phyloP scores from a whole-genome alignment of 2,329 filamentous ascomycete genomes.

The Fusarium multiceps region DNA sequence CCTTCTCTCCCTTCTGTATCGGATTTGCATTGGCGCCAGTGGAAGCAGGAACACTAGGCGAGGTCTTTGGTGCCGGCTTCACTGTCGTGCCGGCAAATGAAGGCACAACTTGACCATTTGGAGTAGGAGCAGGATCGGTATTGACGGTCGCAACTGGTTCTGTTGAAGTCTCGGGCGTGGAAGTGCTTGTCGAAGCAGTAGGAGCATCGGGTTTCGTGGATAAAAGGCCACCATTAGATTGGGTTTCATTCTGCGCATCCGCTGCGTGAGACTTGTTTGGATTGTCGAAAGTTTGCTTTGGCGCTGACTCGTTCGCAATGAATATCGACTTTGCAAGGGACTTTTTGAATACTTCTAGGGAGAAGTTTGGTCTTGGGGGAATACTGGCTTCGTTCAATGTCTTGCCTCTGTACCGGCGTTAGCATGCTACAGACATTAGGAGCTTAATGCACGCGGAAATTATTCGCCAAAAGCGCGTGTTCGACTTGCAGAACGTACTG shows the following conservation, averaged over 20 bases:
- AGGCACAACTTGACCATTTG: background rate
- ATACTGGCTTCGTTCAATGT: conserved; percentile 65
- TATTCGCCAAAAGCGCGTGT: conserved; percentile 29
- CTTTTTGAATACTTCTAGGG: conserved; percentile 57
- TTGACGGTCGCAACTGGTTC: conserved; percentile 16
- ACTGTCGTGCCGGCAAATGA: conserved; percentile 11
- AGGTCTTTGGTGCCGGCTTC: conserved; percentile 26
- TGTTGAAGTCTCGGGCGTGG: conserved; percentile 24
- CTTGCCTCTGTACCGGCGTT: conserved; percentile 49
- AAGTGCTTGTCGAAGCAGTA: conserved; percentile 12
- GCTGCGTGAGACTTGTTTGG: conserved; percentile 17
- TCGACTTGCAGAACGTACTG: conserved; percentile 61
- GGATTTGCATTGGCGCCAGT: conserved; percentile 2
- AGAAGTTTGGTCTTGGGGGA: conserved; percentile 59
- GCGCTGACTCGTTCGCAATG: conserved; percentile 27
- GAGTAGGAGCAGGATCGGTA: background rate
- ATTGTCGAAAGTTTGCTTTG: conserved; percentile 17
- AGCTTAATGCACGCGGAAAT: conserved; percentile 31
- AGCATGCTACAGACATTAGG: conserved; percentile 35
- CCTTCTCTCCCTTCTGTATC: background rate
- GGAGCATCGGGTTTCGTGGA: conserved; percentile 25
- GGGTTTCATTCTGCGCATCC: conserved; percentile 22
- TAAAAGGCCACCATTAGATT: conserved; percentile 19
- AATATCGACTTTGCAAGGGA: conserved; percentile 49
- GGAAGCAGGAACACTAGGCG: conserved; percentile 14